Conservation (phyloP, 768 basidiomycete genomes). For the Cyclocybe cylindracea region DNA sequence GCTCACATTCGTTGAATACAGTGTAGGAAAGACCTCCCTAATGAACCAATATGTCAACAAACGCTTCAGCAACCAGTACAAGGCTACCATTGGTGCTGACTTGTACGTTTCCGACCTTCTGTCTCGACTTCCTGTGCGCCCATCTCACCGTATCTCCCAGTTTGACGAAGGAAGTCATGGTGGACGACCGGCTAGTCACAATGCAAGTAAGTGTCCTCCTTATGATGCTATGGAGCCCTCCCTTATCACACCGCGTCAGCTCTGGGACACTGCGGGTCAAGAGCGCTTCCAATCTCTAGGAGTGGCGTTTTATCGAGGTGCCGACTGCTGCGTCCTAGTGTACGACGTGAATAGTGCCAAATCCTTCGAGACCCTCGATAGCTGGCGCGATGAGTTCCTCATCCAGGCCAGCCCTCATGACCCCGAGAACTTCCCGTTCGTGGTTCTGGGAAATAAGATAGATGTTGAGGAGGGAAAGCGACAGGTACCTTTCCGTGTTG, state of each 20-base stretch:
- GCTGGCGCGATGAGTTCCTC: constrained; percentile 99
- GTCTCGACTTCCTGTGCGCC: constrained; percentile 18
- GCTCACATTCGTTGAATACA: constrained; percentile 30
- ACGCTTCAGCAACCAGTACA: constrained; percentile 99
- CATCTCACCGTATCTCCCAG: constrained; percentile 37
- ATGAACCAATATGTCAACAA: constrained; percentile 99
- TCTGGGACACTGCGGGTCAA: constrained; percentile 99
- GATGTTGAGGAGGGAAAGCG: constrained; percentile 99
- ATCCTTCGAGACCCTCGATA: constrained; percentile 97
- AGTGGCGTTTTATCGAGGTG: constrained; percentile 98
- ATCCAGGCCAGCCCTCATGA: constrained; percentile 99
- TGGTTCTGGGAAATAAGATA: constrained; percentile 99
- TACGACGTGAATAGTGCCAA: constrained; percentile 99
- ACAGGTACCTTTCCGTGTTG: constrained; percentile 59
- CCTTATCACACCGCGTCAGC: constrained; percentile 40
- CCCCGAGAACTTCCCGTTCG: constrained; percentile 99
- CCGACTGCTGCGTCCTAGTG: constrained; percentile 98
- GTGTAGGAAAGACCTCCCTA: constrained; percentile 98
- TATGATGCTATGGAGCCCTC: not conserved
- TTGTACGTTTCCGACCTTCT: constrained; percentile 58
- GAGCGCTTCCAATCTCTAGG: constrained; percentile 99
- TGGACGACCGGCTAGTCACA: constrained; percentile 96
- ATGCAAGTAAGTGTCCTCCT: constrained; percentile 75
- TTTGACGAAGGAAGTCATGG: constrained; percentile 98
- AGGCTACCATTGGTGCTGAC: constrained; percentile 97